Evolutionary conservation across 371 early-diverging fungal species (phyloP).

Genomic region (Mucor irregularis): DNA sequence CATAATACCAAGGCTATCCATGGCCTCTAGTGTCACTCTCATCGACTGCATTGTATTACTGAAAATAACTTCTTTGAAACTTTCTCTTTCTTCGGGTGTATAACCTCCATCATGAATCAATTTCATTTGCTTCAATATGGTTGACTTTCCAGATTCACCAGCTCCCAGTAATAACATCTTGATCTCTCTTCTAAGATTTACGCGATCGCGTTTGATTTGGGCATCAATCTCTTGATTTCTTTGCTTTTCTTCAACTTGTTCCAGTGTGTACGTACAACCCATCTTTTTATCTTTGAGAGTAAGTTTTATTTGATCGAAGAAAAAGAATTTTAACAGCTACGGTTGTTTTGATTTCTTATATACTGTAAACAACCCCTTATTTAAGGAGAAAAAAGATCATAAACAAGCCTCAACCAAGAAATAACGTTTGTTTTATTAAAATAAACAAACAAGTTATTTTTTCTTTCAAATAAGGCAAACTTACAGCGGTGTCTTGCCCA

Average conservation of each 20-base stretch:
- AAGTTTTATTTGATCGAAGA: too few relatives aligned
- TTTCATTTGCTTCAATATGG: slow-evolving; percentile 96
- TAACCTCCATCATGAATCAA: slow-evolving; percentile 94
- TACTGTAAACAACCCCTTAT: background rate
- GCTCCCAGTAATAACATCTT: slow-evolving; percentile 96
- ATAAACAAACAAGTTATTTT: slow-evolving; percentile 18
- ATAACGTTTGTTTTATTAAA: slow-evolving; percentile 1
- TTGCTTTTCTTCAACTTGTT: slow-evolving; percentile 79
- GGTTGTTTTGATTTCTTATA: background rate
- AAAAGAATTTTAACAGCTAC: slow-evolving; percentile 37
- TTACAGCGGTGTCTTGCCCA: too few relatives aligned
- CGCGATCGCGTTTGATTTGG: slow-evolving; percentile 80
- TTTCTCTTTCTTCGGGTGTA: slow-evolving; percentile 79
- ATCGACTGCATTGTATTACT: slow-evolving; percentile 89
- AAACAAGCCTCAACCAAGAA: slow-evolving; percentile 15
- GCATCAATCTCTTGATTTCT: slow-evolving; percentile 89
- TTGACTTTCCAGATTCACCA: slow-evolving; percentile 97
- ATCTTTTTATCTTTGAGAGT: slow-evolving; percentile 42
- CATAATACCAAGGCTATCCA: slow-evolving; percentile 73
- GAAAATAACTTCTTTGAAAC: slow-evolving; percentile 90
- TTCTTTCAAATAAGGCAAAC: background rate
- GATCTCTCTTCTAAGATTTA: slow-evolving; percentile 81
- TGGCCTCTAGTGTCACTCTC: slow-evolving; percentile 88
- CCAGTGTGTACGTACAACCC: slow-evolving; percentile 90
- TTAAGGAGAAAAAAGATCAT: background rate